Evolutionary conservation across 1,284 basidiomycete genomes (phyloP), one percentile per base, ranked within the genome.

Genomic region (Xerocomus amazonicus): DNA sequence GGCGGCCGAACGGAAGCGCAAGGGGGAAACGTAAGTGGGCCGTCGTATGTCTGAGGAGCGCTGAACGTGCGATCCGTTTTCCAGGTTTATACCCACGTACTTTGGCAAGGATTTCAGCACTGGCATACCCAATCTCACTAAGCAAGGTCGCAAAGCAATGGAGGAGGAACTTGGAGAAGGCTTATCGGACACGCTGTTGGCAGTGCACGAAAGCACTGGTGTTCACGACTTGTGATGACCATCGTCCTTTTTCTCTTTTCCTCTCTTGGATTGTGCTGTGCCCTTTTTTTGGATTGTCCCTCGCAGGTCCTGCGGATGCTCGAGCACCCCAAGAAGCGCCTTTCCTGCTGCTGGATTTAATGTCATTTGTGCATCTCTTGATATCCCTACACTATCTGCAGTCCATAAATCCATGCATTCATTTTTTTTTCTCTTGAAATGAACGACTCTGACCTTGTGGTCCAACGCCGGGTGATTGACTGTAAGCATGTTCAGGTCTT

Each of bases 1-100:
- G 39, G 88, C 92, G 8, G 85, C 84, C 12, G 86, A 92, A 67
- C 76, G 90, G 68, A 94, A 92, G 74, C 79, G 76, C 62, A 86
- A 81, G 52, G 89, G 85, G 16, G 70, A 80, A 42, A 76, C 80
- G 90, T 95, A 64, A 75, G 91, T 87, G 13, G 35, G 4, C 43
- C 43, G 41, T 31, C 43, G 45, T 31, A 36, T 26, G 17, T 23
- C 8, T n/a, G 35, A 17, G 29, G 29, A n/a, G 27, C 13, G 16
- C 10, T 27, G 48, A 34, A 47, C 34, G 12, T n/a, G 12, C 34
- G n/a, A 9, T n/a, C 9, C 12, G 19, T 23, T 14, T 27, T 12
- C 29, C 56, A 96, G 92, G 54, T 94, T 93, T 65, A 73, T 83
- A 28, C 90, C 95, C 7, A 67, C 70, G 28, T 97, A 84, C 70